These are phyloP conservation scores for Gracilaria domingensis DNA, from an alignment of 23 red algal genomes.

Conservation along the genomic window DNA sequence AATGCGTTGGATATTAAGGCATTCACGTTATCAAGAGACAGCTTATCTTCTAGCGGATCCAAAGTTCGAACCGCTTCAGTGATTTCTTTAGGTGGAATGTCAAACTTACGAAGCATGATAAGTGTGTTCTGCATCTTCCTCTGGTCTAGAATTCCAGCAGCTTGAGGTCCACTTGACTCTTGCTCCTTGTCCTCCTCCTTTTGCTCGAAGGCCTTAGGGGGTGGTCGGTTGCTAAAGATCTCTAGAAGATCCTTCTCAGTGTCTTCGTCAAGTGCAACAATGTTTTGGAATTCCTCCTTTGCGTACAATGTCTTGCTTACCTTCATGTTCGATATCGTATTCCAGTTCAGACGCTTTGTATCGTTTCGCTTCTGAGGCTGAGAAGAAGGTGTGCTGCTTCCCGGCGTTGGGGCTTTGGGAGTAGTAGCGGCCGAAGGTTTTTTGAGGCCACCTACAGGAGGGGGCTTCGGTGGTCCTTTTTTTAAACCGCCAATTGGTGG, in stretches of 20 bases:
- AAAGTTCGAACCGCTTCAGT: constrained; percentile 76
- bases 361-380: constrained; percentile 70
- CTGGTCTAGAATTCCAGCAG: constrained; percentile 84
- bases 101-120: constrained; percentile 96
- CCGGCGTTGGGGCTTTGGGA: constrained; percentile 17
- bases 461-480: constrained; percentile 31
- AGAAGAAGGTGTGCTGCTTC: constrained; percentile 41
- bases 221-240: constrained; percentile 82
- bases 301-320: constrained; percentile 91
- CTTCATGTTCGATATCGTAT: constrained; percentile 73
- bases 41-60: constrained; percentile 68
- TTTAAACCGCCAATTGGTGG: constrained; percentile 8
- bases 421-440: constrained; percentile 35
- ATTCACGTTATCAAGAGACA: constrained; percentile 87
- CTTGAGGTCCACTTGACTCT: background rate
- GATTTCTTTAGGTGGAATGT: constrained; percentile 63
- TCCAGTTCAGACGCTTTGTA: constrained; percentile 94
- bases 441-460: constrained; percentile 54
- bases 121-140: constrained; percentile 83
- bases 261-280: constrained; percentile 66
- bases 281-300: constrained; percentile 72
- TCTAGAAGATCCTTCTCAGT: constrained; percentile 78
- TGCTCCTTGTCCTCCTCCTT: constrained; percentile 17
- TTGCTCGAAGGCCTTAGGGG: constrained; percentile 20
- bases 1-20: constrained; percentile 73